Evolutionary conservation across 768 basidiomycete species (phyloP).

Genomic region (Podaxis rugospora): DNA sequence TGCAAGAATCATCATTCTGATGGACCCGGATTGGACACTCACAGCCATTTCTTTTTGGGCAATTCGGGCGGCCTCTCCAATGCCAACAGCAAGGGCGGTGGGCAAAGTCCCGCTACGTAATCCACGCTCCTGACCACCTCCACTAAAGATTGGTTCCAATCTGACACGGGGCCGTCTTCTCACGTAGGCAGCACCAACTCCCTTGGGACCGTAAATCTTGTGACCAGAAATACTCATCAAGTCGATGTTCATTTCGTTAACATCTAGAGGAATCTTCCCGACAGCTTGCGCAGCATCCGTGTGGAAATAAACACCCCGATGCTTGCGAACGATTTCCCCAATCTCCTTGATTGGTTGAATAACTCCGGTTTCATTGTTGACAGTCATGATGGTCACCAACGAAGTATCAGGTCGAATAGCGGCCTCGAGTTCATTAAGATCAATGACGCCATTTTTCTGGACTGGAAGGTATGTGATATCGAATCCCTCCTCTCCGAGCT

Average conservation of each 20-base stretch:
- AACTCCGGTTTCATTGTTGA: conserved; percentile 99
- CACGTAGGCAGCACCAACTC: conserved; percentile 92
- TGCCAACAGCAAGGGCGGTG: conserved; percentile 80
- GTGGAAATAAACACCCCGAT: conserved; percentile 91
- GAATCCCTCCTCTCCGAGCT: conserved; percentile 93
- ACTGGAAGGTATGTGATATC: conserved; percentile 98
- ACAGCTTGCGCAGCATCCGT: conserved; percentile 96
- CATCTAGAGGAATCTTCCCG: conserved; percentile 88
- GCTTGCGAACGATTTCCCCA: conserved; percentile 77
- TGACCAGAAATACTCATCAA: conserved; percentile 95
- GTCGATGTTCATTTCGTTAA: conserved; percentile 94
- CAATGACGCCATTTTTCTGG: conserved; percentile 76
- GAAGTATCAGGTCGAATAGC: conserved; percentile 92
- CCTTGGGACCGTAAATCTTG: conserved; percentile 98
- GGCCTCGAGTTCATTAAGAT: conserved; percentile 72
- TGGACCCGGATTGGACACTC: conserved; percentile 35
- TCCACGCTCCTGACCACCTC: conserved; percentile 97
- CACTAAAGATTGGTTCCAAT: conserved; percentile 90
- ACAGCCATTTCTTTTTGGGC: conserved; percentile 91
- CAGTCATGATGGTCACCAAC: conserved; percentile 96
- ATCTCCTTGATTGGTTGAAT: conserved; percentile 98
- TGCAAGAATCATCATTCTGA: conserved; percentile 44
- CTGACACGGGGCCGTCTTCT: conserved; percentile 88
- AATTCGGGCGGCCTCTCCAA: conserved; percentile 93
- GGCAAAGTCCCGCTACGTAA: conserved; percentile 93